Conservation (phyloP, 805 yeast species). For the Nakazawaea ambrosiae region DNA sequence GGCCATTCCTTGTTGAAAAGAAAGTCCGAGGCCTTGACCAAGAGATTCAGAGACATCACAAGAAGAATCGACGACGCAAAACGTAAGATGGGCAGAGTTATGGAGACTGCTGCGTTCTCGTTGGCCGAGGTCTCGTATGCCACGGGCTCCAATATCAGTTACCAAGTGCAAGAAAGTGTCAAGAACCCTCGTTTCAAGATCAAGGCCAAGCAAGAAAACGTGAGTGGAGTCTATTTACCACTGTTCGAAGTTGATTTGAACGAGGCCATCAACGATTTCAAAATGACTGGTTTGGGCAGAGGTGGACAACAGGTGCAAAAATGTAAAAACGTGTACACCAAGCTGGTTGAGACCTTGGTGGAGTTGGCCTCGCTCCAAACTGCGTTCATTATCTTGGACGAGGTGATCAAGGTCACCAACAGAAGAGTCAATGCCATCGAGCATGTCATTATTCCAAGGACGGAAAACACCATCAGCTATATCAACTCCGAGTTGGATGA, state of each 20-base stretch:
- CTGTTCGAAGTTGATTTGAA: conserved; percentile 83
- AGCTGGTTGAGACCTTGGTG: conserved; percentile 94
- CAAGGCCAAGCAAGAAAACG: conserved; percentile 90
- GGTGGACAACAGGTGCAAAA: conserved; percentile 98
- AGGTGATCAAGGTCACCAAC: conserved; percentile 95
- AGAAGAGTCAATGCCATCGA: conserved; percentile 98
- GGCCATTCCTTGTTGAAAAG: conserved; percentile 92
- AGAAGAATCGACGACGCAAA: conserved; percentile 91
- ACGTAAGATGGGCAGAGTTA: conserved; percentile 95
- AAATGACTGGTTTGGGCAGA: conserved; percentile 93
- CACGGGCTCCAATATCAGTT: conserved; percentile 91
- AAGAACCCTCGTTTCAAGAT: conserved; percentile 87
- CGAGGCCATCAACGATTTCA: conserved; percentile 85
- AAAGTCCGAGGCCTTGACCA: conserved; percentile 94
- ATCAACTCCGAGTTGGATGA: conserved; percentile 96
- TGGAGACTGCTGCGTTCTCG: conserved; percentile 98
- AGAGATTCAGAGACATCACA: conserved; percentile 93
- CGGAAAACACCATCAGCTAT: conserved; percentile 87
- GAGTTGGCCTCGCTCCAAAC: conserved; percentile 95
- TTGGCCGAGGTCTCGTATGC: conserved; percentile 97
- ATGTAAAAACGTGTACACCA: conserved; percentile 88
- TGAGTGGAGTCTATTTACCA: conserved; percentile 91
- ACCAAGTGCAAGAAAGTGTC: conserved; percentile 93
- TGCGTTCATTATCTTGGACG: conserved; percentile 93
- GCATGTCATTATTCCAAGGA: conserved; percentile 95